Percentiles rank a stretch among this genome's conserved stretches.
These are phyloP conservation scores for Leonotis leonurus DNA, from an alignment of 257 asterid species.

Conservation along the genomic window DNA sequence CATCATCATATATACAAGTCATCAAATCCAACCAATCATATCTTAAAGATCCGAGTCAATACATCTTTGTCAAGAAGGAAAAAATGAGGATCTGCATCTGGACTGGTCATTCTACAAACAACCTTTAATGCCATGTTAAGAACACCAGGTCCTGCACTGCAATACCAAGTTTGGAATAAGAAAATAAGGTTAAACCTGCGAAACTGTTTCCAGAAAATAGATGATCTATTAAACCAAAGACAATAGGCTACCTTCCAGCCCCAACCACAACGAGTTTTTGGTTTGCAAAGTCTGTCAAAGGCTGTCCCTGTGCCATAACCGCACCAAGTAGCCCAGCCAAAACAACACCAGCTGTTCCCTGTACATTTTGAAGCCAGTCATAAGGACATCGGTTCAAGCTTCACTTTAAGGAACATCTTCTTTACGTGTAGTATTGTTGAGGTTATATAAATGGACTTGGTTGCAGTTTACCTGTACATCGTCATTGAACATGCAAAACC, in stretches of 20 bases:
- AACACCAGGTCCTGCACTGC: slow-evolving; percentile 99
- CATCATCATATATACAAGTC: no score
- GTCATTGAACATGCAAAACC: no score
- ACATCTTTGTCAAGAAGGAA: no score
- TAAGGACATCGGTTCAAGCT: slow-evolving; percentile 16
- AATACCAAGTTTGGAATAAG: slow-evolving; percentile 29
- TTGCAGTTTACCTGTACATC: slow-evolving; percentile 72
- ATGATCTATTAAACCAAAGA: slow-evolving; percentile 14
- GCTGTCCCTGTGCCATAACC: slow-evolving; percentile 91
- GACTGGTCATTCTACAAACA: slow-evolving; percentile 82
- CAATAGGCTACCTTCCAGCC: slow-evolving; percentile 80
- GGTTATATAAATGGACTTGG: slow-evolving; percentile 7
- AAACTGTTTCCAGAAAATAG: neutral
- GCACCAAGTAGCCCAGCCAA: slow-evolving; percentile 94
- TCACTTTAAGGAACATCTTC: slow-evolving; percentile 5
- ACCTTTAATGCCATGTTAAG: slow-evolving; percentile 96
- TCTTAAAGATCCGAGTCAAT: no score
- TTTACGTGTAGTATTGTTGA: slow-evolving; percentile 1
- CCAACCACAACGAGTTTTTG: slow-evolving; percentile 97
- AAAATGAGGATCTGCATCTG: slow-evolving; percentile 74
- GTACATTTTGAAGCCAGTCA: slow-evolving; percentile 22
- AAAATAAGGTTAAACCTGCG: slow-evolving; percentile 11
- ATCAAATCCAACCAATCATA: no score
- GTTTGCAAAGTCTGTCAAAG: slow-evolving; percentile 84
- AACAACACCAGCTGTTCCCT: slow-evolving; percentile 99